Conservation (phyloP, 75 land plant genomes). For the Adiantum capillusveneris region DNA sequence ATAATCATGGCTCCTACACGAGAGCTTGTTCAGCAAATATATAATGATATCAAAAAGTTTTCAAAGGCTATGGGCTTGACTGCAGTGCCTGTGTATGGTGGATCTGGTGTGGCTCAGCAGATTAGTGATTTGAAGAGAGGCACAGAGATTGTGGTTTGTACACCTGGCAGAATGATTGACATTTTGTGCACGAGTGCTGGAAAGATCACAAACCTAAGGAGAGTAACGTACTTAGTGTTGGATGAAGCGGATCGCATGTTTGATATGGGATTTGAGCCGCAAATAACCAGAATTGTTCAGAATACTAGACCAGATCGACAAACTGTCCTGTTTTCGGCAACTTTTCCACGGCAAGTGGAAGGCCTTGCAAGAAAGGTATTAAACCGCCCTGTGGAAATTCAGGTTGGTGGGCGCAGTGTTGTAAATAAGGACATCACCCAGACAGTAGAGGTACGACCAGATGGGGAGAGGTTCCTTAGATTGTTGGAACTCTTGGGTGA, state of each 20-base stretch:
- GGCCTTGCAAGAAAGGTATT: conserved; percentile 82
- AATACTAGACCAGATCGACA: conserved; percentile 86
- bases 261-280: conserved; percentile 99
- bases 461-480: conserved; percentile 70
- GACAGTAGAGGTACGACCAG: conserved; percentile 80
- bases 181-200: conserved; percentile 94
- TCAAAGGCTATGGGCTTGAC: conserved; percentile 69
- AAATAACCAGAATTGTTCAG: conserved; percentile 89
- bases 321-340: conserved; percentile 95
- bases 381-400: conserved; percentile 85
- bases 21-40: conserved; percentile 96
- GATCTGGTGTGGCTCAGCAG: conserved; percentile 98
- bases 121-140: conserved; percentile 96
- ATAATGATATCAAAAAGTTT: conserved; percentile 86
- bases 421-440: conserved; percentile 97
- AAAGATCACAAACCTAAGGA: conserved; percentile 82
- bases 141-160: conserved; percentile 84
- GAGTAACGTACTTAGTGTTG: conserved; percentile 89
- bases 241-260: conserved; percentile 99
- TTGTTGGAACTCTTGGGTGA: conserved; percentile 89
- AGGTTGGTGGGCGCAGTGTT: conserved; percentile 95
- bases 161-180: conserved; percentile 97
- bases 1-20: conserved; percentile 98
- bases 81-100: conserved; percentile 97
- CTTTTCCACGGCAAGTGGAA: conserved; percentile 97